Base-by-base conservation (phyloP, 192 early-diverging fungal species). In the Powellomyces hirtus region DNA sequence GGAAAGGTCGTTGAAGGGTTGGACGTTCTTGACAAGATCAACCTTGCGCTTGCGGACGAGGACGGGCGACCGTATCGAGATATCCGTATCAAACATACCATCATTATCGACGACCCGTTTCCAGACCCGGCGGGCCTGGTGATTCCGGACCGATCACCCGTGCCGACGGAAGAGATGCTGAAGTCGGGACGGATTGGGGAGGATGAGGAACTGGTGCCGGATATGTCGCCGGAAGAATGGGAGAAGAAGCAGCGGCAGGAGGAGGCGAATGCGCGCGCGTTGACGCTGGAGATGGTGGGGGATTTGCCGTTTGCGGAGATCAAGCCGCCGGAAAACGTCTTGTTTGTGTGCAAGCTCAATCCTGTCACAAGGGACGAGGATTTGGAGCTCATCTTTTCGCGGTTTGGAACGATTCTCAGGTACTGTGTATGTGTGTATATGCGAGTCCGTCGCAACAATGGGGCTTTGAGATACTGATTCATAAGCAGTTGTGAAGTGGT, bases 211-310 rank as follows among this genome's bases (percentile, higher is more conserved):
- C 55, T 80, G 4, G 61, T 75, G 35, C 73, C 77, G 0, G 81
- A 84, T 3, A 29, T 82, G 1, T 63, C 72, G 4, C 84, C 82
- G 0, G 91, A 92, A 52, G 84, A 89, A 51, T 66, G 83, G 50
- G 94, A 94, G 59, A 73, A 79, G 53, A 51, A 79, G 52, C 74
- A 78, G n/a, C 75, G 91, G n/a, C 82, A 82, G 52, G 79, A 74
- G 33, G 80, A 97, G 75, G 92, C 94, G 1, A 80, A 83, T 22
- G 92, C 96, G 0, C 85, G 91, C 5, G 93, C 95, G 6, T 74
- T 98, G n/a, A 96, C 95, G 1, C 79, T 98, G 35, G 96, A 98
- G 75, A 96, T 98, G 93, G 87, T 98, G 6, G 96, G 96, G 1
- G 96, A 98, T 71, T 74, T 98, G 13, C 96, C 96, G 7, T 95